These are phyloP conservation scores for Suillus subluteus DNA, from an alignment of 768 basidiomycete genomes.

Conservation along the genomic window DNA sequence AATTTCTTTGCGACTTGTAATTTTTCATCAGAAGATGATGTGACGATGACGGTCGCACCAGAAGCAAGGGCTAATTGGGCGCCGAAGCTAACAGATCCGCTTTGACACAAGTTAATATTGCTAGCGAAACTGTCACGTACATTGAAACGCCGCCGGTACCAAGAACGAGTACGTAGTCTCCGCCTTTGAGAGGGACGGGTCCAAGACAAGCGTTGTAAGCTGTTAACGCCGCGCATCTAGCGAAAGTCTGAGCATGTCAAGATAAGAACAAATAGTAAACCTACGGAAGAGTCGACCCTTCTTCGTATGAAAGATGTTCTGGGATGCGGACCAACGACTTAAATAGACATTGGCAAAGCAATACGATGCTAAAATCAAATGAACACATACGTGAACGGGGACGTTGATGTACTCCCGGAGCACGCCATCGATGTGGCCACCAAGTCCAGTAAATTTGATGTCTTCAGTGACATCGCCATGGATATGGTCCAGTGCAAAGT, in stretches of 20 bases:
- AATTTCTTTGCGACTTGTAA: constrained; percentile 53
- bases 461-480: constrained; percentile 45
- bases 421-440: constrained; percentile 53
- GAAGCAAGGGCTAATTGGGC: constrained; percentile 64
- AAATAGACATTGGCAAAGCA: background rate
- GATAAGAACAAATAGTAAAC: constrained; percentile 17
- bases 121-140: constrained; percentile 29
- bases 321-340: constrained; percentile 58
- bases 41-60: constrained; percentile 67
- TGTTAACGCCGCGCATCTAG: constrained; percentile 61
- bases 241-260: background rate
- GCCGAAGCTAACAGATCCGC: constrained; percentile 46
- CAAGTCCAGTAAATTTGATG: constrained; percentile 43
- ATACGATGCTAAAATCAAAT: too few relatives aligned
- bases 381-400: constrained; percentile 41
- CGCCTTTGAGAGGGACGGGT: constrained; percentile 53
- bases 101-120: background rate
- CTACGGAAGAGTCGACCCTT: constrained; percentile 67
- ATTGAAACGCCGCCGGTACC: constrained; percentile 63
- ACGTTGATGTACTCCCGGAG: constrained; percentile 59
- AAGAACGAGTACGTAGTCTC: constrained; percentile 58
- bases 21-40: constrained; percentile 70
- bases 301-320: constrained; percentile 61
- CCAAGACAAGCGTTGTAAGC: constrained; percentile 65
- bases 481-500: constrained; percentile 52